phyloP scores from a whole-genome alignment of 352 stramenopile species.

The Pythium oligandrum region DNA sequence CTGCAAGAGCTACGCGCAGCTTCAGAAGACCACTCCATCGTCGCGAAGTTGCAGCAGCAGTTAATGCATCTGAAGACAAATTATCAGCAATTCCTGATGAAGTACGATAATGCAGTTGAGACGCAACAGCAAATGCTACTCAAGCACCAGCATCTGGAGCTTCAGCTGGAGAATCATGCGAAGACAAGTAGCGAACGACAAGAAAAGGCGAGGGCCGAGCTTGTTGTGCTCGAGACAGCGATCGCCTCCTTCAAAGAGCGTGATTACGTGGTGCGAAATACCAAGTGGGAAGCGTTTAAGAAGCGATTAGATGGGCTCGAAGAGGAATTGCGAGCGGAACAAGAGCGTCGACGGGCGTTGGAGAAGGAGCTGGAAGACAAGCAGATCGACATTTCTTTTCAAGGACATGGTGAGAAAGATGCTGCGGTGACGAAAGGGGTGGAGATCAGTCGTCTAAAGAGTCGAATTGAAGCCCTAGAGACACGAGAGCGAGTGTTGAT shows the following conservation, averaged over 20 bases:
- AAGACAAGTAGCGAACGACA: slow-evolving; percentile 27
- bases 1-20: slow-evolving; percentile 66
- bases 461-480: slow-evolving; percentile 60
- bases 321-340: slow-evolving; percentile 49
- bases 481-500: slow-evolving; percentile 61
- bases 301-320: slow-evolving; percentile 65
- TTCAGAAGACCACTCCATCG: slow-evolving; percentile 88
- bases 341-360: slow-evolving; percentile 44
- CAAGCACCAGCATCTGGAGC: slow-evolving; percentile 55
- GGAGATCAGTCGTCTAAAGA: slow-evolving; percentile 41
- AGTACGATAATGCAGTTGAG: slow-evolving; percentile 54
- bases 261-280: slow-evolving; percentile 52
- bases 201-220: slow-evolving; percentile 28
- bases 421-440: slow-evolving; percentile 12
- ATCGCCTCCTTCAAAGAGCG: slow-evolving; percentile 50
- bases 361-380: slow-evolving; percentile 64
- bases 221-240: slow-evolving; percentile 40
- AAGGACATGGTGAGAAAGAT: slow-evolving; percentile 7
- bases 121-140: slow-evolving; percentile 48
- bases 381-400: slow-evolving; percentile 25
- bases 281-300: slow-evolving; percentile 67
- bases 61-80: slow-evolving; percentile 83
- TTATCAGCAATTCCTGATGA: slow-evolving; percentile 76
- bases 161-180: slow-evolving; percentile 40
- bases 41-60: slow-evolving; percentile 87